Evolutionary conservation across 176 grass and related monocot genomes (phyloP), one percentile per base, ranked within the genome.

Genomic region (Lolium multiflorum): DNA sequence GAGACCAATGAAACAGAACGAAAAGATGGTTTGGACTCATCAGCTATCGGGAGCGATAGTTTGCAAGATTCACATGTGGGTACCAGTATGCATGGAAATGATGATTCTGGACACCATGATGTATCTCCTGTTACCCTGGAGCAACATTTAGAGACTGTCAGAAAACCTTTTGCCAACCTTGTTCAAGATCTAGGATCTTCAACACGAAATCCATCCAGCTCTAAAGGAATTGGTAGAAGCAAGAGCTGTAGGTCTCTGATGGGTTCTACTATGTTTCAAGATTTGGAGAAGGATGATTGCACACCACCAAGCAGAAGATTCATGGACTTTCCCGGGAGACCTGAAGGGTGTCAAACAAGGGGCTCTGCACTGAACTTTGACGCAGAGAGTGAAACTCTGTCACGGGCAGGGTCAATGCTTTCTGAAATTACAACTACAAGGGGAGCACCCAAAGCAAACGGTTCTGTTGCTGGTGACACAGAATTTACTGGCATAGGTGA

Each of bases 81-180:
- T 86, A 78, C 79, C 56, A 83, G 50, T 59, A 54, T 60, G 35
- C 62, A 74, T 31, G 61, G 43, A 78, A 77, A 89, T 15, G n/a
- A 60, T 71, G 12, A 77, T 84, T 76, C 85, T 37, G 41, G 75
- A 78, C 43, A 70, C 10, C 22, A 52, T 14, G 75, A 76, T 60
- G 63, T 37, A 68, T 83, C 90, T 82, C 24, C 82, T 58, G 48
- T 96, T 79, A 96, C 92, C 71, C 82, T 99, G 56, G 97, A 96
- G 81, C 92, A 96, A 56, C 97, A 99, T 86, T 90, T 99, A 49
- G 91, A 96, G 72, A 96, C 92, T 86, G 90, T 94, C 38, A 94
- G 58, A 67, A 99, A 92, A 71, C 90, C 88, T 71, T 82, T 95
- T 79, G 75, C 76, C 68, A 88, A 60, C 86, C 76, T 95, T 41